These are phyloP conservation scores for Cryphonectria japonica DNA, from an alignment of 2,329 filamentous ascomycete species.

Conservation along the genomic window DNA sequence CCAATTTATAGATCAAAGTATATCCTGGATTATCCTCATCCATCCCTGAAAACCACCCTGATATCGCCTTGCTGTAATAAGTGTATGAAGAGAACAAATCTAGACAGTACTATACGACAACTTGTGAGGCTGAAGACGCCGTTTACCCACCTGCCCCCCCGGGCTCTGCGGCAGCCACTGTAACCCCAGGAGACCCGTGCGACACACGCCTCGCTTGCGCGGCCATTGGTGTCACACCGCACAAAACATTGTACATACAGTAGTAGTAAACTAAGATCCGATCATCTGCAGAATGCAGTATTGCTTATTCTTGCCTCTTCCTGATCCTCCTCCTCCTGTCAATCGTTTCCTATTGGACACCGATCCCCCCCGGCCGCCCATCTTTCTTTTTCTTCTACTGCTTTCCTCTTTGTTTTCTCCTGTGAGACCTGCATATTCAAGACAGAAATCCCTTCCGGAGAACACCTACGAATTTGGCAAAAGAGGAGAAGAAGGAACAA, in stretches of 20 bases:
- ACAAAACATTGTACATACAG: constrained; percentile 2
- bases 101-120: not conserved
- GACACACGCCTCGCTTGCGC: constrained; percentile 5
- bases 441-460: not conserved
- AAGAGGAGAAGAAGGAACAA: not conserved
- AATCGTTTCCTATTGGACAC: constrained; percentile 8
- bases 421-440: not conserved
- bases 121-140: not conserved
- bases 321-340: not conserved
- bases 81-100: not conserved
- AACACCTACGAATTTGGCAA: not conserved
- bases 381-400: not conserved
- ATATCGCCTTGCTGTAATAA: not conserved
- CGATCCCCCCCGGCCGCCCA: not conserved
- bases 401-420: not conserved
- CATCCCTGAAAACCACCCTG: not conserved
- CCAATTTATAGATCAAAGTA: not conserved
- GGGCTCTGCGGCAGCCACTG: not conserved
- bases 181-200: not conserved
- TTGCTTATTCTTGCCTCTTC: not conserved
- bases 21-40: not conserved
- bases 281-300: constrained; percentile 5
- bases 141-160: not conserved
- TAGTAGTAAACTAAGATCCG: not conserved
- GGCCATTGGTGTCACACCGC: not conserved